phyloP scores from a whole-genome alignment of 768 basidiomycete genomes.

The Russula abietina region DNA sequence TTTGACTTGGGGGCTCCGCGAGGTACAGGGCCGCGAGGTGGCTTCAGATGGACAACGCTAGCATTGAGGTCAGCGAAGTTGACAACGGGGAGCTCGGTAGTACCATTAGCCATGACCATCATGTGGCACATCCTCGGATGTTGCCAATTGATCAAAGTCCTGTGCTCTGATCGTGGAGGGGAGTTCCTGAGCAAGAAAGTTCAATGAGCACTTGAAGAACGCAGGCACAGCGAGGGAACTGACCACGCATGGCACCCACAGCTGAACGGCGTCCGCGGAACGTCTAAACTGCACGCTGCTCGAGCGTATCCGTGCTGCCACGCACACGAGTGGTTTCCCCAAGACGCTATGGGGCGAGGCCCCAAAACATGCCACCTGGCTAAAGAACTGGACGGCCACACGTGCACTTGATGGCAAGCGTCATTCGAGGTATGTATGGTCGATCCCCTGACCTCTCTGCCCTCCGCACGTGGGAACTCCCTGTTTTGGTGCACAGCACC shows the following conservation, averaged over 20 bases:
- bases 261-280: background rate
- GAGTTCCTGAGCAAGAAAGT: too few species aligned
- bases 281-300: background rate
- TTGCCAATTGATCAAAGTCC: too few species aligned
- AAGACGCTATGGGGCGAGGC: background rate
- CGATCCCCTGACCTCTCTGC: background rate
- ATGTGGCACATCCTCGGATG: conserved; percentile 53
- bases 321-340: too few species aligned
- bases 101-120: conserved; percentile 49
- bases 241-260: background rate
- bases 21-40: conserved; percentile 28
- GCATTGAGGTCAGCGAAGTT: conserved; percentile 60
- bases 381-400: background rate
- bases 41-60: conserved; percentile 28
- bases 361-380: background rate
- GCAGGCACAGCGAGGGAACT: background rate
- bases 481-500: too few species aligned
- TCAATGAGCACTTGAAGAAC: too few species aligned
- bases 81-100: conserved; percentile 68
- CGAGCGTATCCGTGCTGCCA: background rate
- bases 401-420: background rate
- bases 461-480: background rate
- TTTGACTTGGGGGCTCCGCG: conserved; percentile 30
- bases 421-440: background rate
- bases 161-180: too few species aligned